phyloP scores from a whole-genome alignment of 768 basidiomycete genomes.

The Flagelloscypha sp. region DNA sequence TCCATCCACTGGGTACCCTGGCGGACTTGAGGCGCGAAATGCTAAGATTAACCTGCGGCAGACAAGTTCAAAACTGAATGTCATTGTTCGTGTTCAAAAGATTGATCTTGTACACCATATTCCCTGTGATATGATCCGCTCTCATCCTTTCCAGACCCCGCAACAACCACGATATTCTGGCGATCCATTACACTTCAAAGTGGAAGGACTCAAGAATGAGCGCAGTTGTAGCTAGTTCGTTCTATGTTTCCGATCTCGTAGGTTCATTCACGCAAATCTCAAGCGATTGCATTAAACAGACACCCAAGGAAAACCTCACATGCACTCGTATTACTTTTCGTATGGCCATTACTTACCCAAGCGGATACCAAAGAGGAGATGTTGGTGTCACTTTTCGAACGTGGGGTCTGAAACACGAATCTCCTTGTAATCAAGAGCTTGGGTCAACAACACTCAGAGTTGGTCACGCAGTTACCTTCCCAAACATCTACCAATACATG shows the following conservation, averaged over 20 bases:
- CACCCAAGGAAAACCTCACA: conserved; percentile 35
- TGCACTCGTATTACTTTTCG: conserved; percentile 32
- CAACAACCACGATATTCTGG: conserved; percentile 24
- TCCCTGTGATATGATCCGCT: background rate
- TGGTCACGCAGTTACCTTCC: conserved; percentile 38
- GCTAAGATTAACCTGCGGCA: conserved; percentile 29
- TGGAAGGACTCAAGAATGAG: conserved; percentile 47
- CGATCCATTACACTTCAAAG: conserved; percentile 39
- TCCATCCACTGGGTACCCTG: conserved; percentile 32
- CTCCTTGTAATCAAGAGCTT: conserved; percentile 41
- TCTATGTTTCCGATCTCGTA: conserved; percentile 33
- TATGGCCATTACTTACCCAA: conserved; percentile 43
- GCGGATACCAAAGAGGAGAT: conserved; percentile 35
- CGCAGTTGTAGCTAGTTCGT: conserved; percentile 38
- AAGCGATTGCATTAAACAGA: background rate
- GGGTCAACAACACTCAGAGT: conserved; percentile 29
- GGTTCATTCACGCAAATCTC: conserved; percentile 10
- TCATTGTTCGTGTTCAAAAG: conserved; percentile 34
- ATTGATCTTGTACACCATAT: conserved; percentile 30
- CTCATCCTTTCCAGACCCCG: conserved; percentile 20
- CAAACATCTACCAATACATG: conserved; percentile 48
- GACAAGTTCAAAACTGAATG: conserved; percentile 31
- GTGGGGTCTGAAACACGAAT: conserved; percentile 41
- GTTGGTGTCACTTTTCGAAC: conserved; percentile 37
- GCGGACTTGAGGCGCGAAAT: conserved; percentile 36